Evolutionary conservation across 2,329 filamentous ascomycete species (phyloP).

Genomic region (Pseudocercospora fijiensis): DNA sequence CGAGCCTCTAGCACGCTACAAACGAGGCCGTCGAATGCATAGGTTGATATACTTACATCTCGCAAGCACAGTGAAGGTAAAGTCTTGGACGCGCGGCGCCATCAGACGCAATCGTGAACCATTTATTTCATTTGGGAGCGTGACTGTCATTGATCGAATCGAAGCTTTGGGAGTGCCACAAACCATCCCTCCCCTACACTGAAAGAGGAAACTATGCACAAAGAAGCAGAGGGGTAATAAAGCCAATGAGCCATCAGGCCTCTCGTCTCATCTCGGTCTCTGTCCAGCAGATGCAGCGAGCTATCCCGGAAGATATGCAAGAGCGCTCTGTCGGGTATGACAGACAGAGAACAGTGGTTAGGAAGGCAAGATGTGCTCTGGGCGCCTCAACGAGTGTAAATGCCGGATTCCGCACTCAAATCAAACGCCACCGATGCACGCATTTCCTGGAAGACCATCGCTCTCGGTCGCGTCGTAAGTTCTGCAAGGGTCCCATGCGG

Average conservation of each 20-base stretch:
- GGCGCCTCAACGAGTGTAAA: slow-evolving; percentile 16
- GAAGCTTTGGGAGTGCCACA: slow-evolving; percentile 17
- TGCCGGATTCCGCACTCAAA: slow-evolving; percentile 20
- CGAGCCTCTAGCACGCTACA: slow-evolving; percentile 1
- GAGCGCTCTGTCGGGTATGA: slow-evolving; percentile 6
- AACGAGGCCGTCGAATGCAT: neutral
- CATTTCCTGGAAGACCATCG: slow-evolving; percentile 26
- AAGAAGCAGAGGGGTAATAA: slow-evolving; percentile 19
- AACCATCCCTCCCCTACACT: slow-evolving; percentile 19
- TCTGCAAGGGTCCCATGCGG: slow-evolving; percentile 10
- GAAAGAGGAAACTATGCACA: slow-evolving; percentile 21
- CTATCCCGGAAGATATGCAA: slow-evolving; percentile 16
- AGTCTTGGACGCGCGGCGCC: slow-evolving; percentile 3
- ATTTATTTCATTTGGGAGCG: slow-evolving; percentile 15
- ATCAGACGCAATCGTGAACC: slow-evolving; percentile 14
- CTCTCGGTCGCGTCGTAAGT: slow-evolving; percentile 24
- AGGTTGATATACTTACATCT: too few relatives aligned
- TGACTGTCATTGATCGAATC: slow-evolving; percentile 20
- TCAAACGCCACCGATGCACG: slow-evolving; percentile 26
- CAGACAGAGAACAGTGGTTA: slow-evolving; percentile 7
- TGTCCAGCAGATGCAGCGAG: slow-evolving; percentile 19
- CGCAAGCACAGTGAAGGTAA: slow-evolving; percentile 2
- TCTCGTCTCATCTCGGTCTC: slow-evolving; percentile 16
- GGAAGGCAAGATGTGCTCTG: slow-evolving; percentile 19
- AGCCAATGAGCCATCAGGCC: slow-evolving; percentile 18